A percentile compares a stretch with the other conserved stretches of the same genome.
phyloP scores from a whole-genome alignment of 306 rosid genomes.

The Quercus ilex region DNA sequence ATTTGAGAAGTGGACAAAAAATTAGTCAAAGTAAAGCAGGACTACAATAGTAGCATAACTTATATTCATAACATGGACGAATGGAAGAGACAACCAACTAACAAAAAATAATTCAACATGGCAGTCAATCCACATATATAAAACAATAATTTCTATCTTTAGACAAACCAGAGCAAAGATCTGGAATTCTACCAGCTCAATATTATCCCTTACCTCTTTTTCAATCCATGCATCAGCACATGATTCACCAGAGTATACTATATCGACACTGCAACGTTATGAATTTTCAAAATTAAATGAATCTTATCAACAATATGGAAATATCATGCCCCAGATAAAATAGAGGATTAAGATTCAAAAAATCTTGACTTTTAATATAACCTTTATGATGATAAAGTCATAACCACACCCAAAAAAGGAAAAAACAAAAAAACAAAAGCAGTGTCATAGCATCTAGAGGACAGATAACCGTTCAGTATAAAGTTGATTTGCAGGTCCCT shows the following conservation, averaged over 20 bases:
- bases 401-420: too few species aligned
- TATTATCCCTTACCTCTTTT: conserved; percentile 67
- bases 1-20: background rate
- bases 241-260: conserved; percentile 66
- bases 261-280: conserved; percentile 67
- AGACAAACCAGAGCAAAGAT: background rate
- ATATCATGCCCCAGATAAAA: background rate
- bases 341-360: background rate
- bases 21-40: background rate
- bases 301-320: background rate
- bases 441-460: too few species aligned
- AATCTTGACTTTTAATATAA: background rate
- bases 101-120: background rate
- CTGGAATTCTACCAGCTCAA: conserved; percentile 12
- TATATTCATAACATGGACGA: background rate
- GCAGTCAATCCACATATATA: background rate
- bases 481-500: too few species aligned
- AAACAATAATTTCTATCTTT: background rate
- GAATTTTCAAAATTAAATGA: conserved; percentile 15
- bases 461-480: too few species aligned
- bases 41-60: background rate
- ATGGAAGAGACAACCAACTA: background rate
- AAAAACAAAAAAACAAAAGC: too few species aligned
- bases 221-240: conserved; percentile 98
- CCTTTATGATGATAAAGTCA: too few species aligned